phyloP scores from a whole-genome alignment of 2,329 filamentous ascomycete genomes.

The Fusarium anguioides region DNA sequence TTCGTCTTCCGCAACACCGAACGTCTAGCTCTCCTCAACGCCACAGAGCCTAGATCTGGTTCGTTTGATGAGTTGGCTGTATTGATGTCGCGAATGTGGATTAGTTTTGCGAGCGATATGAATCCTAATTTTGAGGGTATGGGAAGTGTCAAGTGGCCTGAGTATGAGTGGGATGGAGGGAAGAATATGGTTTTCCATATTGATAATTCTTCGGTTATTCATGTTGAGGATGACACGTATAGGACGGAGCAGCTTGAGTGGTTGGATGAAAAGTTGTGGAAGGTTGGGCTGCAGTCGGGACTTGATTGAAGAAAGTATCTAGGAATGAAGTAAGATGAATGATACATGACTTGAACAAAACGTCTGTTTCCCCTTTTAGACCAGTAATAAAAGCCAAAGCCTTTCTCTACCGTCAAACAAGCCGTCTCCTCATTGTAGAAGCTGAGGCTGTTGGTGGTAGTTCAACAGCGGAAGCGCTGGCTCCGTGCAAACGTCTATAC shows the following conservation, averaged over 20 bases:
- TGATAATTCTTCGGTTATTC: not conserved
- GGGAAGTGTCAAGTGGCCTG: slow-evolving; percentile 5
- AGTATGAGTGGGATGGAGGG: not conserved
- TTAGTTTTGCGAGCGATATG: slow-evolving; percentile 16
- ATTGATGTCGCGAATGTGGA: slow-evolving; percentile 27
- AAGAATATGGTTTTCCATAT: slow-evolving; percentile 28
- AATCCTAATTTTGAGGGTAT: slow-evolving; percentile 23
- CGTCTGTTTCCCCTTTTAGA: too few species aligned
- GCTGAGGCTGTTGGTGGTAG: too few species aligned
- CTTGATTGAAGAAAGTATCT: not conserved
- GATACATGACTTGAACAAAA: too few species aligned
- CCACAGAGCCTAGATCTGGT: not conserved
- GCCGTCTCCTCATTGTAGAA: too few species aligned
- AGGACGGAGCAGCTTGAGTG: slow-evolving; percentile 30
- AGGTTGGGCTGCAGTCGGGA: slow-evolving; percentile 2
- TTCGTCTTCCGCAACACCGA: slow-evolving; percentile 24
- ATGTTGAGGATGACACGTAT: slow-evolving; percentile 20
- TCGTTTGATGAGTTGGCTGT: slow-evolving; percentile 12
- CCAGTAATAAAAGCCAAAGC: too few species aligned
- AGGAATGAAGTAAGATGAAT: too few species aligned
- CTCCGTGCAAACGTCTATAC: not conserved
- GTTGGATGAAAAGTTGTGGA: slow-evolving; percentile 28
- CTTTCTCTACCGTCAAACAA: too few species aligned
- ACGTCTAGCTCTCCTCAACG: slow-evolving; percentile 1
- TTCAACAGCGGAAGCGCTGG: not conserved